Conservation (phyloP, 2,329 filamentous ascomycete species). For the Alternaria triticina region DNA sequence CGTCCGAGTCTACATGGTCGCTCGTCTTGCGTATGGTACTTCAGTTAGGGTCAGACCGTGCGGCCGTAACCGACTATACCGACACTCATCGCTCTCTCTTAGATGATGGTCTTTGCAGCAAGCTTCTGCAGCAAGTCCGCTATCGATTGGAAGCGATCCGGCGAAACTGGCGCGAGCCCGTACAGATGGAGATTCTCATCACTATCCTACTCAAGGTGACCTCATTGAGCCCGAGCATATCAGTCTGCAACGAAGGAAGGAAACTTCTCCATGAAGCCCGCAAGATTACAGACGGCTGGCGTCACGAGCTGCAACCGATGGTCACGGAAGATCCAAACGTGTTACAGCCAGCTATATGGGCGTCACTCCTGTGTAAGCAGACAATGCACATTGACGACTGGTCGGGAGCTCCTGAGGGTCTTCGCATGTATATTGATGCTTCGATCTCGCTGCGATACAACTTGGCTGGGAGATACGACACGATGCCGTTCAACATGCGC, state of each 20-base stretch:
- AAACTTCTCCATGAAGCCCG: slow-evolving; percentile 53
- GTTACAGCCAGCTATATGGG: slow-evolving; percentile 58
- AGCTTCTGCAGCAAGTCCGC: slow-evolving; percentile 57
- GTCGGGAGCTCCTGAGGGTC: slow-evolving; percentile 12
- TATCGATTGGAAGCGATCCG: slow-evolving; percentile 56
- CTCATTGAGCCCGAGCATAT: slow-evolving; percentile 32
- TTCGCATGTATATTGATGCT: slow-evolving; percentile 44
- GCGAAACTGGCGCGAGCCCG: slow-evolving; percentile 64
- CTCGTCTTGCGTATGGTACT: slow-evolving; percentile 61
- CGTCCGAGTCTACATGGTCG: slow-evolving; percentile 57
- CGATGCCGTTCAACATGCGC: slow-evolving; percentile 44
- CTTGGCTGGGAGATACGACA: slow-evolving; percentile 45
- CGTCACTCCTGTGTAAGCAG: slow-evolving; percentile 62
- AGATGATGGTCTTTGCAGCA: slow-evolving; percentile 58
- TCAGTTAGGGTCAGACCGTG: slow-evolving; percentile 61
- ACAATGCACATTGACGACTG: slow-evolving; percentile 49
- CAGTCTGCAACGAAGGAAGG: slow-evolving; percentile 6
- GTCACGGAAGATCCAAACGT: slow-evolving; percentile 50
- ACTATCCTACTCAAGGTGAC: slow-evolving; percentile 56
- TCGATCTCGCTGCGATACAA: slow-evolving; percentile 59
- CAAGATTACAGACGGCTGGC: slow-evolving; percentile 58
- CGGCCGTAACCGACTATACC: slow-evolving; percentile 36
- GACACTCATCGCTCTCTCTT: slow-evolving; percentile 58
- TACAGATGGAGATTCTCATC: slow-evolving; percentile 65
- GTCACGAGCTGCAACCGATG: slow-evolving; percentile 52